phyloP scores from a whole-genome alignment of 192 early-diverging fungal species.

The Cladochytrium replicatum region DNA sequence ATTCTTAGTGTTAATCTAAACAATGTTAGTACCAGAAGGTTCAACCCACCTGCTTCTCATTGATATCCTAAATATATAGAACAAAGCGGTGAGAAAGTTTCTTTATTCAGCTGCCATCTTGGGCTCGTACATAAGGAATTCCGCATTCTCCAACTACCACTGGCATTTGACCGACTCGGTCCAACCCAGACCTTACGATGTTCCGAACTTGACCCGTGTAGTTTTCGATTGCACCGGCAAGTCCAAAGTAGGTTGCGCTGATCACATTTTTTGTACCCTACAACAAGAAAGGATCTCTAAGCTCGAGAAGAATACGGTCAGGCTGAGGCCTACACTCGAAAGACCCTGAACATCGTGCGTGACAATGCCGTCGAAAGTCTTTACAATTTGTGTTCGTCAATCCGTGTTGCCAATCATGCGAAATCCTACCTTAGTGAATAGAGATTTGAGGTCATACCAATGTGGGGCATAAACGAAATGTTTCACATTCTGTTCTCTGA shows the following conservation, averaged over 20 bases:
- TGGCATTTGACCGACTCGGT: constrained; percentile 53
- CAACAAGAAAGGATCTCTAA: constrained; percentile 2
- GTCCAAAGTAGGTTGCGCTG: constrained; percentile 67
- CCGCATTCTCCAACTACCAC: constrained; percentile 71
- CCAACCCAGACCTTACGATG: constrained; percentile 45
- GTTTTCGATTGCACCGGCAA: constrained; percentile 62
- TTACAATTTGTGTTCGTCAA: constrained; percentile 16
- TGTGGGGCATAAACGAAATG: constrained; percentile 71
- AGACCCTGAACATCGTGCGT: constrained; percentile 77
- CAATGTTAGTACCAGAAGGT: constrained; percentile 1
- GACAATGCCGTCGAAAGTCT: constrained; percentile 56
- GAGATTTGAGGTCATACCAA: constrained; percentile 76
- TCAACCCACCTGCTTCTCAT: constrained; percentile 36
- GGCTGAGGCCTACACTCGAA: constrained; percentile 37
- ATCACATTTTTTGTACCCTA: constrained; percentile 66
- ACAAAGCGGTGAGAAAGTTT: too few relatives aligned
- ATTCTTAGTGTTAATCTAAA: constrained; percentile 1
- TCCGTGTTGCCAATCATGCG: too few relatives aligned
- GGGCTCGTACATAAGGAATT: too few relatives aligned
- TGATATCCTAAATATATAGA: too few relatives aligned
- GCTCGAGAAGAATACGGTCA: neutral
- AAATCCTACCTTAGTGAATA: constrained; percentile 50
- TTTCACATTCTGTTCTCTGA: constrained; percentile 17
- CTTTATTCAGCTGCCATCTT: too few relatives aligned
- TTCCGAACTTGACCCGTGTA: constrained; percentile 64